Evolutionary conservation across 2,329 filamentous ascomycete genomes (phyloP), one percentile per base, ranked within the genome.

Genomic region (Aciculosporium take): DNA sequence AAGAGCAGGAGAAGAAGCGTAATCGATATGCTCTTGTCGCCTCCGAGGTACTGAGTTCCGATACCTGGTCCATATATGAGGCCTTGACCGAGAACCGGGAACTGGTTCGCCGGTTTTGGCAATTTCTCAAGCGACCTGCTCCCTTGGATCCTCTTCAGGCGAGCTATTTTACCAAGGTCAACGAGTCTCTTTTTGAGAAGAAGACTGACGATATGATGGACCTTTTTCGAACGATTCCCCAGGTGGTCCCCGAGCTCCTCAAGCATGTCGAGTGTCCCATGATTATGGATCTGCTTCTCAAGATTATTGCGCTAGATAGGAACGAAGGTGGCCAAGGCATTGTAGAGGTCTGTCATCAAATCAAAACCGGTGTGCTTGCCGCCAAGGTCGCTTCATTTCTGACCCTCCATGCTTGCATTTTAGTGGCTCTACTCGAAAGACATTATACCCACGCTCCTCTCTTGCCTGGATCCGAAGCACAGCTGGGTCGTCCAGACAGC

Each of bases 161-260:
- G 15, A 88, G 88, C 55, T 98, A 98, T 60, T 98, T 98, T 59
- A 95, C 89, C 42, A 98, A 96, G 59, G 88, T 98, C 56, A 96
- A 96, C 61, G 91, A 98, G 65, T 84, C 86, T n/a, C 67, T 98
- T 17, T 81, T 98, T 42, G 91, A 96, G 60, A 93, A 91, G 65
- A 96, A 96, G 72, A 95, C 93, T 5, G 85, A 93, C 55, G 89
- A 95, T 49, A 98, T 96, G 89, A 70, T 96, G 50, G 78, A 81
- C 15, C 79, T 98, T 46, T 77, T 98, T 61, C 93, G 87, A 59
- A 81, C 78, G 2, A 65, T 94, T 37, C 82, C 91, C 27, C 76
- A 81, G 40, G 83, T 91, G 31, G 77, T 98, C 18, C 71, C 84
- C 10, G 79, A 87, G 48, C 82, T 98, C 66, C 71, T 98, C 43